Evolutionary conservation across 1,284 basidiomycete genomes (phyloP).

Genomic region (Fomitopsis palustris): DNA sequence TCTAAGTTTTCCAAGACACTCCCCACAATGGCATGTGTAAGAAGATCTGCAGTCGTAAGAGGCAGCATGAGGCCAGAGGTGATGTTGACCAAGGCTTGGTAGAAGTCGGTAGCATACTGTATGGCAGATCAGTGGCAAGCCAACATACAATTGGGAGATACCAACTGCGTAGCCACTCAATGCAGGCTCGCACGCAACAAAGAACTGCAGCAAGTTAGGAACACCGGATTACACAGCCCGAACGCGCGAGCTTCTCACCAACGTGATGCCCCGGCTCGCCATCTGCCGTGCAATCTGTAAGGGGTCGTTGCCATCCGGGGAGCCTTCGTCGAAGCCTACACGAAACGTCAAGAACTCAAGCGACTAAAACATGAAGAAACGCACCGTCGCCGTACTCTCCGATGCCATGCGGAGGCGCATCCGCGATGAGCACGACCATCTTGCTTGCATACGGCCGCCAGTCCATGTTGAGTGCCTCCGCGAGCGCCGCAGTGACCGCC

Average conservation of each 20-base stretch:
- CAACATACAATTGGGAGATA: slow-evolving; percentile 9
- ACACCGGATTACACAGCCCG: background rate
- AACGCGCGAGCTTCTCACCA: slow-evolving; percentile 48
- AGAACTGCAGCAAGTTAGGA: slow-evolving; percentile 60
- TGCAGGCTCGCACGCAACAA: slow-evolving; percentile 98
- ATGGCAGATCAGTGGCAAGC: slow-evolving; percentile 22
- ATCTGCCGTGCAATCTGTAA: slow-evolving; percentile 84
- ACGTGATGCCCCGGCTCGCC: slow-evolving; percentile 87
- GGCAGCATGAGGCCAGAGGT: slow-evolving; percentile 96
- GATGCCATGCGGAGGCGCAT: slow-evolving; percentile 96
- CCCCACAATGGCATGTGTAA: slow-evolving; percentile 97
- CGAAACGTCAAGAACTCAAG: slow-evolving; percentile 15
- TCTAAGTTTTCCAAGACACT: slow-evolving; percentile 98
- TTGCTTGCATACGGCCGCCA: slow-evolving; percentile 91
- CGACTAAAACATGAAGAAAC: slow-evolving; percentile 19
- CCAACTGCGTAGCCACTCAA: slow-evolving; percentile 86
- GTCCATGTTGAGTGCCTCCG: slow-evolving; percentile 83
- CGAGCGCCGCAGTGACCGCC: slow-evolving; percentile 93
- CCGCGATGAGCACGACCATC: slow-evolving; percentile 95
- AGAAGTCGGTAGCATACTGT: slow-evolving; percentile 93
- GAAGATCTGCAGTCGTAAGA: slow-evolving; percentile 90
- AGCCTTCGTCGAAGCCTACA: slow-evolving; percentile 85
- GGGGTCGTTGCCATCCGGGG: slow-evolving; percentile 92
- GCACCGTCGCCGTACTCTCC: slow-evolving; percentile 90
- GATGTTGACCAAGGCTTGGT: slow-evolving; percentile 88